Evolutionary conservation across 768 basidiomycete genomes (phyloP).

Genomic region (Podaxis mareebaensis): DNA sequence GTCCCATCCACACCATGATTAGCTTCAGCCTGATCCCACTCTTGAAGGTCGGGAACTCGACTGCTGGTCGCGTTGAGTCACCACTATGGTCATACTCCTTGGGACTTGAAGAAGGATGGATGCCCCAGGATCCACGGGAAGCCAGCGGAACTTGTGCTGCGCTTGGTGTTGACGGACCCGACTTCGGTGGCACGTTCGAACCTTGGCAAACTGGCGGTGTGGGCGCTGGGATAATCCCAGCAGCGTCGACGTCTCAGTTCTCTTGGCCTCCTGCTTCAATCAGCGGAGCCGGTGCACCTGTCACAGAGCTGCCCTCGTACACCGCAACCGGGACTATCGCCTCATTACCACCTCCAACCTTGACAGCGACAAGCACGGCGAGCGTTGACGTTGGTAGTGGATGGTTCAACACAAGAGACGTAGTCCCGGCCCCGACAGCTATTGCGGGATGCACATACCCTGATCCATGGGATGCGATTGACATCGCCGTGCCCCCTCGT

Average conservation of each 20-base stretch:
- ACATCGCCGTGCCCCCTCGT: conserved; percentile 32
- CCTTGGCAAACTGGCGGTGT: conserved; percentile 74
- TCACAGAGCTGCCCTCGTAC: conserved; percentile 58
- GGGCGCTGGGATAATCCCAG: conserved; percentile 50
- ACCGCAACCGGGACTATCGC: conserved; percentile 65
- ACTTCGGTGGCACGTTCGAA: conserved; percentile 47
- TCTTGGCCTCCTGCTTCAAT: conserved; percentile 70
- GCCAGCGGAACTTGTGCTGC: conserved; percentile 59
- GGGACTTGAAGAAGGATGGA: conserved; percentile 40
- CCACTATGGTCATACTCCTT: conserved; percentile 55
- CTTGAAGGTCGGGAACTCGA: conserved; percentile 36
- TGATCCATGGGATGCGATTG: conserved; percentile 41
- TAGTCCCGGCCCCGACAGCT: conserved; percentile 42
- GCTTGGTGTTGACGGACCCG: conserved; percentile 42
- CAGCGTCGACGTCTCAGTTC: conserved; percentile 38
- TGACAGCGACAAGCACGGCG: conserved; percentile 37
- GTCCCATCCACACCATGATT: conserved; percentile 12
- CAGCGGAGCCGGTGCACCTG: conserved; percentile 33
- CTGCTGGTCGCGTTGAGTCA: conserved; percentile 37
- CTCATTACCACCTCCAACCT: conserved; percentile 50
- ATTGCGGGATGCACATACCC: conserved; percentile 61
- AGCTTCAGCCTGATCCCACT: conserved; percentile 4
- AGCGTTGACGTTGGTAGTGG: conserved; percentile 46
- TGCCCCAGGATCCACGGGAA: conserved; percentile 55
- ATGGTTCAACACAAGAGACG: conserved; percentile 59